phyloP scores from a whole-genome alignment of 2,329 filamentous ascomycete species.

The Fusarium sp. region DNA sequence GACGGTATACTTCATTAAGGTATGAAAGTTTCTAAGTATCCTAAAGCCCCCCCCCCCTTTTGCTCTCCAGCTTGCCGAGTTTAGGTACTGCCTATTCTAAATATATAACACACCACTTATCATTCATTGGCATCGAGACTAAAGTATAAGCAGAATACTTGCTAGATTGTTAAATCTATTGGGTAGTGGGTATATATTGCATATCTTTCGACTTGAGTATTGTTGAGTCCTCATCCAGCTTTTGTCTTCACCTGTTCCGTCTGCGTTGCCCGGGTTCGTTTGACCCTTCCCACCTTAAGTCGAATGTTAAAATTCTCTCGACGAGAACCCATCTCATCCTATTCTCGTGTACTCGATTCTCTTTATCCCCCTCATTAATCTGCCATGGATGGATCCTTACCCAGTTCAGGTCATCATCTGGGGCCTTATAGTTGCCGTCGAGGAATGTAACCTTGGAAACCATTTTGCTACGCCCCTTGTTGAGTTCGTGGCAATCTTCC shows the following conservation, averaged over 20 bases:
- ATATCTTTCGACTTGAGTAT: not conserved
- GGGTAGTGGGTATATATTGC: not conserved
- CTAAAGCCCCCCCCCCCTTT: not conserved
- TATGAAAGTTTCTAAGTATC: not conserved
- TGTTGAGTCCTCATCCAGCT: not conserved
- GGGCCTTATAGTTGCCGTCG: constrained; percentile 52
- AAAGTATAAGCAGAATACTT: not conserved
- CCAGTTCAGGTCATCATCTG: constrained; percentile 49
- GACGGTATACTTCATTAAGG: not conserved
- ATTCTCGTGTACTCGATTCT: constrained; percentile 50
- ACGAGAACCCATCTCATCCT: constrained; percentile 57
- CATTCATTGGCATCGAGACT: not conserved
- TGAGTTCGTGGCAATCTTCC: constrained; percentile 54
- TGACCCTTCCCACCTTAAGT: constrained; percentile 54
- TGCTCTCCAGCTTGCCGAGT: not conserved
- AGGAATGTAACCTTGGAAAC: constrained; percentile 57
- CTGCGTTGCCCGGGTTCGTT: constrained; percentile 46
- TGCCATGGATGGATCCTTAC: constrained; percentile 53
- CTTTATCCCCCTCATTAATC: constrained; percentile 45
- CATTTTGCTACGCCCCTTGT: constrained; percentile 54
- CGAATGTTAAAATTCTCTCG: constrained; percentile 56
- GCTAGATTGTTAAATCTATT: not conserved
- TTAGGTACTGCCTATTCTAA: not conserved
- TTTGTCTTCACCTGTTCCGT: constrained; percentile 15
- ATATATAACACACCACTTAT: not conserved